phyloP scores from a whole-genome alignment of 441 rosid species.

The Pelargonium australe region DNA sequence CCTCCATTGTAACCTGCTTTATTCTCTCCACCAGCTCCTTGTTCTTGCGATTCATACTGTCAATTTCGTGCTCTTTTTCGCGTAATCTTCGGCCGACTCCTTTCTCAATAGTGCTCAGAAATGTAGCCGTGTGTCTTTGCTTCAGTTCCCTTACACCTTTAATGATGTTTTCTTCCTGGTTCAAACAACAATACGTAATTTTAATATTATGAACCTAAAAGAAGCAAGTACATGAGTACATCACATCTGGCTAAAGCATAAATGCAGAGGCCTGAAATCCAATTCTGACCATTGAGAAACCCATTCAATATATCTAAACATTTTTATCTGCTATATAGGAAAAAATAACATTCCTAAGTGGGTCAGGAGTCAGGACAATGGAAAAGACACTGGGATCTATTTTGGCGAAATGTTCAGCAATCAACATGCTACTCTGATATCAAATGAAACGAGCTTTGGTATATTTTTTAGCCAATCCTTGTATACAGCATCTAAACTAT shows the following conservation, averaged over 20 bases:
- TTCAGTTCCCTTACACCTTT: slow-evolving; percentile 46
- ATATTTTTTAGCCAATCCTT: not conserved
- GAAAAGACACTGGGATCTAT: not conserved
- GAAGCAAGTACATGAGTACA: not conserved
- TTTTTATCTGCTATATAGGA: not conserved
- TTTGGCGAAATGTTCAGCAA: too few relatives aligned
- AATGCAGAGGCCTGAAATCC: not conserved
- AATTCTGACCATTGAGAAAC: slow-evolving; percentile 1
- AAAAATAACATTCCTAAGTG: not conserved
- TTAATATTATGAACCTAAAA: not conserved
- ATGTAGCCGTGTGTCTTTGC: slow-evolving; percentile 42
- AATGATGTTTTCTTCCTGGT: slow-evolving; percentile 48
- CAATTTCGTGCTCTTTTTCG: slow-evolving; percentile 52
- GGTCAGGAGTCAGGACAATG: not conserved
- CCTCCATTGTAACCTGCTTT: slow-evolving; percentile 46
- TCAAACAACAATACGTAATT: slow-evolving; percentile 14
- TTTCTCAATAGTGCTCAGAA: slow-evolving; percentile 45
- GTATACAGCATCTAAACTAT: not conserved
- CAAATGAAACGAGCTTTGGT: not conserved
- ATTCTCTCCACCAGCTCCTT: slow-evolving; percentile 51
- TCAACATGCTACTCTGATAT: not conserved
- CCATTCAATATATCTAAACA: not conserved
- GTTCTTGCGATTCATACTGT: slow-evolving; percentile 50
- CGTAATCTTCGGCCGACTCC: slow-evolving; percentile 45
- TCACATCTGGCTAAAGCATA: not conserved